These are phyloP conservation scores for Penicillium sp. DNA, from an alignment of 2,329 filamentous ascomycete genomes.

Conservation along the genomic window DNA sequence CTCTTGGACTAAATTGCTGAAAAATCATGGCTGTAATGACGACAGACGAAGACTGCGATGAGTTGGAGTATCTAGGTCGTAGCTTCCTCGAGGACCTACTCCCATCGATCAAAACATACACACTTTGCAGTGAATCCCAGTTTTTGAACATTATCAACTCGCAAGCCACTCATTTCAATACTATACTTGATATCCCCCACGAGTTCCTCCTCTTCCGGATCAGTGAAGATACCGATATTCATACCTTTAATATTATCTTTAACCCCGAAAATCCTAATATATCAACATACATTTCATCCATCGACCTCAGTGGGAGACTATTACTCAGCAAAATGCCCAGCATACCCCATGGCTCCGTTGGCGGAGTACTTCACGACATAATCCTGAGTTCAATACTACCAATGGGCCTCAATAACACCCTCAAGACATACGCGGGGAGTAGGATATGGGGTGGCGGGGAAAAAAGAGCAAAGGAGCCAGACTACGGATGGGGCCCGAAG, in stretches of 20 bases:
- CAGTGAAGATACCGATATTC: neutral
- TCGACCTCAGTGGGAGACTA: neutral
- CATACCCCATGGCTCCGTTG: neutral
- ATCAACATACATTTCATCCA: neutral
- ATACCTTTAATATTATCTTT: neutral
- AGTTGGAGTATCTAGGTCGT: neutral
- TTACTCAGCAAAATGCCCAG: neutral
- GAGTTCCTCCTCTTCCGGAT: neutral
- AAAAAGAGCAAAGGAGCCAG: conserved; percentile 5
- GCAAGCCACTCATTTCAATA: neutral
- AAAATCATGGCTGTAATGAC: neutral
- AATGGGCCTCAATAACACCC: conserved; percentile 2
- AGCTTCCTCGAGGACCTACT: neutral
- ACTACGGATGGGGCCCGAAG: conserved; percentile 7
- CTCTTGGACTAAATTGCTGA: neutral
- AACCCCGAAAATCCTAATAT: neutral
- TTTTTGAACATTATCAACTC: neutral
- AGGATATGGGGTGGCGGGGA: neutral
- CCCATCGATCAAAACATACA: neutral
- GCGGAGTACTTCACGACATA: conserved; percentile 1
- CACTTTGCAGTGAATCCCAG: neutral
- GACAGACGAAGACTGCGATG: neutral
- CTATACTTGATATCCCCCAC: neutral
- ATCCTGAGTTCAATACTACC: neutral
- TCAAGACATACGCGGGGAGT: neutral